Base-by-base conservation (phyloP, 345 rosid species). In the Schrenkiella parvula region DNA sequence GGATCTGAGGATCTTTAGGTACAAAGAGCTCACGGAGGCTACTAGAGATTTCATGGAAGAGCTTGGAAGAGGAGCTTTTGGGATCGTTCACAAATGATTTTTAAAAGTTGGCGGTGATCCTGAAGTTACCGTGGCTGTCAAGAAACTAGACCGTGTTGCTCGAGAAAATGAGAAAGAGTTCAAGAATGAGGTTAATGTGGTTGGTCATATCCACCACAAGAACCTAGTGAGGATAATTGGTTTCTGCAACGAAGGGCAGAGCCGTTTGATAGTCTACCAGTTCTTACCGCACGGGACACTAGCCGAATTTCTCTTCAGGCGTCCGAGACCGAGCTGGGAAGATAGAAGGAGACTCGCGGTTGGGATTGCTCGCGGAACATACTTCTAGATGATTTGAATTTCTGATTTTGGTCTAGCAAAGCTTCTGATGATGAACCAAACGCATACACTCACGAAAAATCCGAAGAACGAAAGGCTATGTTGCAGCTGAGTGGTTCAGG, bases 401-500 rank as follows among this genome's bases (percentile, higher is more conserved):
- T 41, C 86, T 0, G 85, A 82, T 68, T 85, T 81, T 17, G 83
- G 86, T 10, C 67, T 82, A 6, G 82, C 84, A 2, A 84, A 84
- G 77, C 72, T 79, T 47, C 46, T 81, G 56, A 79, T 69, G 76
- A 53, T 75, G 44, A 85, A 81, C 19, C 80, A 70, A 64, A 79
- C 79, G 13, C 52, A 66, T 57, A 82, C 84, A 0, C 75, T 76
- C 46, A 80, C 86, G 0, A 72, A 65, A 65, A 6, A 72, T 76
- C 6, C 76, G 86, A 5, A 81, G 84, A 52, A 79, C 85, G 0
- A 81, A 79, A 80, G 84, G 86, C 2, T 85, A 85, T 29, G 59
- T 85, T 29, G 82, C 84, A 2, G 71, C 78, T 0, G 86, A 85
- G 47, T 85, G 88, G 88, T 83, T 79, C 32, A 81, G 73, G 71